Percentiles rank a stretch among this genome's conserved stretches.
These are phyloP conservation scores for Paraphaeosphaeria minitans DNA, from an alignment of 2,329 filamentous ascomycete species.

Conservation along the genomic window DNA sequence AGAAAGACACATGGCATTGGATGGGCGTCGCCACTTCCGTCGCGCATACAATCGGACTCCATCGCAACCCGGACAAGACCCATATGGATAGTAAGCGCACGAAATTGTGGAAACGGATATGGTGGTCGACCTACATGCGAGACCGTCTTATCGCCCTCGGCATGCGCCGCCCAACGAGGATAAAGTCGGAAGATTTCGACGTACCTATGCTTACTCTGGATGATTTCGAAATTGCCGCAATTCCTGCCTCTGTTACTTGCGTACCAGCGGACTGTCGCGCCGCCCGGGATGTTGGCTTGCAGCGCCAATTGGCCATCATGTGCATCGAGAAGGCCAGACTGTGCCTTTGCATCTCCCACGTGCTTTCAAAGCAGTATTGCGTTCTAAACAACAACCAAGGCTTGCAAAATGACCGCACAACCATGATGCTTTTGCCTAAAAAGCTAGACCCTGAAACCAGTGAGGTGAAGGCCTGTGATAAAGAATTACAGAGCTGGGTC, in stretches of 20 bases:
- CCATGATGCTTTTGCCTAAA: constrained; percentile 90
- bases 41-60: constrained; percentile 89
- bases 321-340: constrained; percentile 91
- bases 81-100: constrained; percentile 75
- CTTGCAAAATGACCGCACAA: constrained; percentile 69
- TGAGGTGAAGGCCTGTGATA: constrained; percentile 78
- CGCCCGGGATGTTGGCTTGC: constrained; percentile 72
- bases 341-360: constrained; percentile 85
- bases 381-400: constrained; percentile 84
- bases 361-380: constrained; percentile 89
- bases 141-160: constrained; percentile 90
- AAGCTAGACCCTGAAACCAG: constrained; percentile 82
- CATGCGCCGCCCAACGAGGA: constrained; percentile 89
- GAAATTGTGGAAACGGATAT: constrained; percentile 90
- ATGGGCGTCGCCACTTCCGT: constrained; percentile 95
- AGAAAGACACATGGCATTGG: constrained; percentile 99
- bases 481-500: constrained; percentile 78
- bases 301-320: constrained; percentile 80
- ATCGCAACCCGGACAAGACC: constrained; percentile 81
- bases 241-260: constrained; percentile 70
- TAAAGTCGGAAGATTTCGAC: constrained; percentile 92
- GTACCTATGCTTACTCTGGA: constrained; percentile 84
- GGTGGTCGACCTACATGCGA: constrained; percentile 98
- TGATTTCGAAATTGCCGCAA: constrained; percentile 79
- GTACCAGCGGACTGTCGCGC: constrained; percentile 73